These are phyloP conservation scores for Coemansia sp. DNA, from an alignment of 192 early-diverging fungal genomes.

Conservation along the genomic window DNA sequence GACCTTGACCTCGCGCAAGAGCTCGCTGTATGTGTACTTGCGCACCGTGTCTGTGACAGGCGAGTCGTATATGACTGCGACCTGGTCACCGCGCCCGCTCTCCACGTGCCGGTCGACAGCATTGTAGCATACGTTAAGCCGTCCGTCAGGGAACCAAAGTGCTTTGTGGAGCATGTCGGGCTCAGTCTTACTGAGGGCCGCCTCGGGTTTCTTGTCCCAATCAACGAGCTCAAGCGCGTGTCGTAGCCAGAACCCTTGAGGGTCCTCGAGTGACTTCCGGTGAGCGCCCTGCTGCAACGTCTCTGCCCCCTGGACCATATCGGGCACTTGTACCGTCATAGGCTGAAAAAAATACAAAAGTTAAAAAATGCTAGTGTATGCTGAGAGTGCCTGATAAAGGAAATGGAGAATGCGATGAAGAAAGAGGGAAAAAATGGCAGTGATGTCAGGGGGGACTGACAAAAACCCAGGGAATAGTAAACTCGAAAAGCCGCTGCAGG, in stretches of 20 bases:
- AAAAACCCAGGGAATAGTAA: neutral
- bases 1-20: slow-evolving; percentile 67
- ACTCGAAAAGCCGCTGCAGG: neutral
- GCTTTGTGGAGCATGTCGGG: slow-evolving; percentile 30
- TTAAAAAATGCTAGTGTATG: neutral
- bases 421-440: neutral
- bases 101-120: slow-evolving; percentile 74
- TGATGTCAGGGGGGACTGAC: neutral
- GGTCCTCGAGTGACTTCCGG: slow-evolving; percentile 36
- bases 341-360: neutral
- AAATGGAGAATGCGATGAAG: neutral
- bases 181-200: slow-evolving; percentile 19
- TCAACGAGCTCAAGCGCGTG: slow-evolving; percentile 49
- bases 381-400: neutral
- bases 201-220: slow-evolving; percentile 35
- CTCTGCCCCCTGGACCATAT: neutral
- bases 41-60: slow-evolving; percentile 61
- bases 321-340: neutral
- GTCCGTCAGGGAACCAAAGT: slow-evolving; percentile 71
- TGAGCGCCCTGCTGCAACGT: slow-evolving; percentile 35
- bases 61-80: slow-evolving; percentile 78
- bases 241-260: slow-evolving; percentile 48
- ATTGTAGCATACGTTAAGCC: slow-evolving; percentile 84
- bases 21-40: slow-evolving; percentile 68
- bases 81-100: slow-evolving; percentile 60